Conservation (phyloP, 2,329 filamentous ascomycete genomes). For the Trichoderma semiorbis region DNA sequence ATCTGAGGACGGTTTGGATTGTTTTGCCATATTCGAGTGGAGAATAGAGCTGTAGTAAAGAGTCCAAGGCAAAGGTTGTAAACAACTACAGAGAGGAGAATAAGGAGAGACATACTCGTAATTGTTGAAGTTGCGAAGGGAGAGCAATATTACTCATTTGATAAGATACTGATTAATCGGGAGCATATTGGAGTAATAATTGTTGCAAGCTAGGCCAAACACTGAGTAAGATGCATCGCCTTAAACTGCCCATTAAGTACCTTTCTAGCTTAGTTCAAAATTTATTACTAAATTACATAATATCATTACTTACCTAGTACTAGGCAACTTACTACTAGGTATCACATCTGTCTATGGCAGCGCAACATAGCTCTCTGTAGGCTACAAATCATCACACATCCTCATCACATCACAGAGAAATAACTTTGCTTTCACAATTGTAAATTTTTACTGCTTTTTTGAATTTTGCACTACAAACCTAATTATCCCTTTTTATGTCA, state of each 20-base stretch:
- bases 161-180: neutral
- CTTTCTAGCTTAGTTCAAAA: neutral
- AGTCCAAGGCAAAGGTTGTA: neutral
- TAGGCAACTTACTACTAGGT: neutral
- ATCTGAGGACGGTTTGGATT: neutral
- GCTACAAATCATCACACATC: too few species aligned
- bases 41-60: neutral
- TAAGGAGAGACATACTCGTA: neutral
- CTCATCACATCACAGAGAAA: neutral
- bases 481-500: slow-evolving; percentile 15
- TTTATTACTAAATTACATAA: neutral
- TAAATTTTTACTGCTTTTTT: slow-evolving; percentile 4
- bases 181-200: neutral
- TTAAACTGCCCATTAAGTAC: neutral
- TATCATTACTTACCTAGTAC: neutral
- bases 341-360: neutral
- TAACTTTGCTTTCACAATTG: neutral
- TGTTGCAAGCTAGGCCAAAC: neutral
- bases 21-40: neutral
- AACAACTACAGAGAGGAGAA: neutral
- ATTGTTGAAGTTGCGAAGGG: neutral
- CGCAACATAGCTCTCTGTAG: too few species aligned
- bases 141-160: neutral
- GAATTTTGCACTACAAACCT: slow-evolving; percentile 4
- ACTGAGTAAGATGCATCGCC: neutral